Percentiles rank a stretch among this genome's conserved stretches.
phyloP scores from a whole-genome alignment of 208 protist genomes.

The Trypanosoma conorhini region DNA sequence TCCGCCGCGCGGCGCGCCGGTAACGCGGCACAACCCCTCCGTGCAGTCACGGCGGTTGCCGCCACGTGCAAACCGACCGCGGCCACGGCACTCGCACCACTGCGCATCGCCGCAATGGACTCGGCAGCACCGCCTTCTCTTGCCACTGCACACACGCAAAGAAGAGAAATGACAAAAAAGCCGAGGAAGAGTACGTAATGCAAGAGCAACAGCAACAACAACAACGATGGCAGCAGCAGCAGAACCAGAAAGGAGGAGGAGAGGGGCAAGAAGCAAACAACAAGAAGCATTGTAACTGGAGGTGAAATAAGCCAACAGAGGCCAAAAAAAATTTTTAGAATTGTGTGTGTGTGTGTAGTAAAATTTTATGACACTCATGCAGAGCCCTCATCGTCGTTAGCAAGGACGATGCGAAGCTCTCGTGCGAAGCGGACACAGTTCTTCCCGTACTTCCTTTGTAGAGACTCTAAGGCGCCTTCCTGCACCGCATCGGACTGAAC shows the following conservation, averaged over 20 bases:
- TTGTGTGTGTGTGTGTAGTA: too few relatives aligned
- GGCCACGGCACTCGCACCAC: not conserved
- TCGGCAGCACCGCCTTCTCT: too few relatives aligned
- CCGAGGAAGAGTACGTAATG: not conserved
- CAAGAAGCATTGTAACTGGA: not conserved
- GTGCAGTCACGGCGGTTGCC: not conserved
- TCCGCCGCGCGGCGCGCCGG: not conserved
- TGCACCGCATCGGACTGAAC: constrained; percentile 38
- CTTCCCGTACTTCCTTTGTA: constrained; percentile 63
- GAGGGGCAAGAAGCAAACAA: not conserved
- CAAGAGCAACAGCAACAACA: not conserved
- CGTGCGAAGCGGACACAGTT: constrained; percentile 37
- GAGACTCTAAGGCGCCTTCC: constrained; percentile 25
- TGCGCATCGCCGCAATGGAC: not conserved
- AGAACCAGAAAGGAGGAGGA: not conserved
- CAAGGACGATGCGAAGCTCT: constrained; percentile 31
- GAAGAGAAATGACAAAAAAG: constrained; percentile 11
- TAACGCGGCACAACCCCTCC: not conserved
- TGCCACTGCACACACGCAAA: too few relatives aligned
- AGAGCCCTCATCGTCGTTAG: not conserved
- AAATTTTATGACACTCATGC: not conserved
- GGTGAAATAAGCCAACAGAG: too few relatives aligned
- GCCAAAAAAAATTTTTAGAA: too few relatives aligned
- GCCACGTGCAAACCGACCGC: not conserved
- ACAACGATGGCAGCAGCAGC: not conserved